Percentiles rank a stretch among this genome's conserved stretches.
phyloP scores from a whole-genome alignment of 176 grass and related monocot species.

The Cocos nucifera region DNA sequence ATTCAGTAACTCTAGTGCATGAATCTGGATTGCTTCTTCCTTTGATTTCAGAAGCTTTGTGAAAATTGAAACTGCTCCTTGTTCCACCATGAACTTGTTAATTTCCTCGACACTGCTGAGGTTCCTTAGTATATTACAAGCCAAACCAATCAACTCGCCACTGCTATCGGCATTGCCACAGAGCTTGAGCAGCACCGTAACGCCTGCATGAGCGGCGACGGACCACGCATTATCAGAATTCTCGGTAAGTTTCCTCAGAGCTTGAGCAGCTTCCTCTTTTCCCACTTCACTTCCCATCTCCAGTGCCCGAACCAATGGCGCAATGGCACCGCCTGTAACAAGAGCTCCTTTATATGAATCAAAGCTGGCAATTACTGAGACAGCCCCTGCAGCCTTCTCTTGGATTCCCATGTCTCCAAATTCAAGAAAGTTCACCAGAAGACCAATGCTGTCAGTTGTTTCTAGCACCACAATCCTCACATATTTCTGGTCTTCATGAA shows the following conservation, averaged over 20 bases:
- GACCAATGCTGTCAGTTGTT: slow-evolving; percentile 41
- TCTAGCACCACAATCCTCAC: slow-evolving; percentile 42
- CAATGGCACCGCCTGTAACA: slow-evolving; percentile 49
- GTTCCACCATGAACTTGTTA: slow-evolving; percentile 70
- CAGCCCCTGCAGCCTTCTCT: slow-evolving; percentile 48
- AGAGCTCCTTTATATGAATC: slow-evolving; percentile 51
- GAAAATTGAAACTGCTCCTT: slow-evolving; percentile 46
- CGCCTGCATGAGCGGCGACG: slow-evolving; percentile 70
- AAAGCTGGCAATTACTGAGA: slow-evolving; percentile 32
- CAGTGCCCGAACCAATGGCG: slow-evolving; percentile 53
- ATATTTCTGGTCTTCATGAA: slow-evolving; percentile 45
- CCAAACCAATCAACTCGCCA: slow-evolving; percentile 37
- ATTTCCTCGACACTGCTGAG: slow-evolving; percentile 71
- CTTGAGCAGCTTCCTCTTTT: slow-evolving; percentile 46
- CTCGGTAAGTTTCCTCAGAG: slow-evolving; percentile 62
- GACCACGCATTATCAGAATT: slow-evolving; percentile 97
- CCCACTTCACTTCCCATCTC: slow-evolving; percentile 29
- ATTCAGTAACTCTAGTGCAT: slow-evolving; percentile 44
- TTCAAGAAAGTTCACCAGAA: slow-evolving; percentile 68
- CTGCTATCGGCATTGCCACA: slow-evolving; percentile 23
- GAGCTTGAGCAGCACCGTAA: slow-evolving; percentile 49
- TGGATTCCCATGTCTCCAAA: slow-evolving; percentile 27
- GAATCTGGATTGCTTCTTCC: slow-evolving; percentile 44
- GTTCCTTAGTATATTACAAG: slow-evolving; percentile 62
- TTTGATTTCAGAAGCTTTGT: slow-evolving; percentile 55